A percentile compares a stretch with the other conserved stretches of the same genome.
Conservation (phyloP, 331 rosid genomes). For the Phaseolus coccineus region DNA sequence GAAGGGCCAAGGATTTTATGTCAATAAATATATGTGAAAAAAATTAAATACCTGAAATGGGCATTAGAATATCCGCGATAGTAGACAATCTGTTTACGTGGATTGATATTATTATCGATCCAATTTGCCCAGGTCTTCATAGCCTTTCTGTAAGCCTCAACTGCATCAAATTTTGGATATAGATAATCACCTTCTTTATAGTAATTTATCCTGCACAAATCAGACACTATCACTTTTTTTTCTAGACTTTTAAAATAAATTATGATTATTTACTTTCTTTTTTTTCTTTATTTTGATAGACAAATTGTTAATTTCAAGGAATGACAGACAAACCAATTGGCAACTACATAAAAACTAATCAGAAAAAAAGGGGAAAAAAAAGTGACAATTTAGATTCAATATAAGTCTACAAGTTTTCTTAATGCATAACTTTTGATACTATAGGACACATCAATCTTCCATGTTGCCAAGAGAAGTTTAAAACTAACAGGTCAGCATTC, state of each 20-base stretch:
- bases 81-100: conserved; percentile 73
- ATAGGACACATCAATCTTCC: conserved; percentile 2
- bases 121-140: conserved; percentile 91
- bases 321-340: conserved; percentile 21
- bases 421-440: not conserved
- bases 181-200: conserved; percentile 81
- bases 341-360: not conserved
- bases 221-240: conserved; percentile 33
- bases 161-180: conserved; percentile 77
- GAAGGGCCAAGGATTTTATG: conserved; percentile 24
- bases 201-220: conserved; percentile 79
- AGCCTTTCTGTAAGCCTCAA: conserved; percentile 83
- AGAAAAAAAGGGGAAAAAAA: conserved; percentile 18
- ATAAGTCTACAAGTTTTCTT: not conserved
- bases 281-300: conserved; percentile 10
- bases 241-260: not conserved
- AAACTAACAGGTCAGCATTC: not conserved
- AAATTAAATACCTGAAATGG: conserved; percentile 78
- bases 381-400: not conserved
- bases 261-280: not conserved
- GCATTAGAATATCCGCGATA: conserved; percentile 96
- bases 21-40: not conserved
- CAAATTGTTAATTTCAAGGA: conserved; percentile 26
- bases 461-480: not conserved
- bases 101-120: conserved; percentile 78